A percentile compares a stretch with the other conserved stretches of the same genome.
These are phyloP conservation scores for Plasmodiophora brassicae DNA, from an alignment of 208 protist genomes.

Conservation along the genomic window DNA sequence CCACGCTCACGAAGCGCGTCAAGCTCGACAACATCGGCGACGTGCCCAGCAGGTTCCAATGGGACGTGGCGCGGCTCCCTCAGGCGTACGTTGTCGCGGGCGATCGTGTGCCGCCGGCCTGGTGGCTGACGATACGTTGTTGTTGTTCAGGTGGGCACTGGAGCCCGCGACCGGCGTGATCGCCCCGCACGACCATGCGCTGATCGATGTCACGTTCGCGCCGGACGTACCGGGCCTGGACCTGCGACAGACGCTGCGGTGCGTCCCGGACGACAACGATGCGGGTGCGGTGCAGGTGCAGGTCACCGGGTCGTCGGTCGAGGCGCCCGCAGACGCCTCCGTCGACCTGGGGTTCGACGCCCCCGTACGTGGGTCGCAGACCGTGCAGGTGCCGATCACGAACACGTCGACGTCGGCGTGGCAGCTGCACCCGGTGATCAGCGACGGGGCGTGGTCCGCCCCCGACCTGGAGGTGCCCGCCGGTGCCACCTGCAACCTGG, in stretches of 20 bases:
- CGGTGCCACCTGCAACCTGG: too few relatives aligned
- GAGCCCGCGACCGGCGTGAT: too few relatives aligned
- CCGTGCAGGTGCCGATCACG: conserved; percentile 67
- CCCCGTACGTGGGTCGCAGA: too few relatives aligned
- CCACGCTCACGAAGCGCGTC: conserved; percentile 66
- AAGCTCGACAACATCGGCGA: conserved; percentile 90
- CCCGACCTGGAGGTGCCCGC: too few relatives aligned
- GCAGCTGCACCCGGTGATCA: too few relatives aligned
- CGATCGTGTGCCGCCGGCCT: too few relatives aligned
- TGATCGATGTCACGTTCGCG: conserved; percentile 70
- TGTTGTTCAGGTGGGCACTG: conserved; percentile 51
- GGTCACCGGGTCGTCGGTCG: conserved; percentile 73
- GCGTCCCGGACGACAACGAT: conserved; percentile 69
- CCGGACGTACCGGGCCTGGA: conserved; percentile 59
- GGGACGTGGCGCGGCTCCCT: conserved; percentile 56
- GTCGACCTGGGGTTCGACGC: conserved; percentile 71
- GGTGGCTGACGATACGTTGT: conserved; percentile 70
- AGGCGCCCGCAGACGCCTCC: conserved; percentile 68
- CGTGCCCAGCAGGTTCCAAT: conserved; percentile 79
- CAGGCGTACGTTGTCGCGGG: too few relatives aligned
- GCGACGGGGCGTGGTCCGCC: too few relatives aligned
- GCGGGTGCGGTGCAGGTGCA: conserved; percentile 63
- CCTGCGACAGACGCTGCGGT: conserved; percentile 56
- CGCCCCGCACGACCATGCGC: background rate
- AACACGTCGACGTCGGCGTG: conserved; percentile 73